Conservation (phyloP, 2,329 filamentous ascomycete species). For the Orbilia oligospora region DNA sequence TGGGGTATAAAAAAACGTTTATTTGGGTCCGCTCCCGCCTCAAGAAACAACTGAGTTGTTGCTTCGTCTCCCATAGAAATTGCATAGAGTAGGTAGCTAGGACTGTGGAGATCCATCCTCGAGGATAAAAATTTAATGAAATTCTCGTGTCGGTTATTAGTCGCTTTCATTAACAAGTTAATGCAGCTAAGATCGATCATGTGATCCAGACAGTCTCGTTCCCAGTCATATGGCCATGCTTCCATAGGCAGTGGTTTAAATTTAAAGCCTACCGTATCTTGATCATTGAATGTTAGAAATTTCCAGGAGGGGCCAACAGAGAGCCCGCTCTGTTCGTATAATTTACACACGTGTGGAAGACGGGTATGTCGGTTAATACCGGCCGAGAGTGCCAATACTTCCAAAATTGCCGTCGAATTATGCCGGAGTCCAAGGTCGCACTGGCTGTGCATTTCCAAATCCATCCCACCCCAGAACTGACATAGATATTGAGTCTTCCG, state of each 20-base stretch:
- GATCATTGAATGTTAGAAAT: no score
- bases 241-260: no score
- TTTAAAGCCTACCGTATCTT: no score
- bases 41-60: neutral
- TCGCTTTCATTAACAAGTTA: constrained; percentile 1
- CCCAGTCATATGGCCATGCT: no score
- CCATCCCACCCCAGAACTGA: neutral
- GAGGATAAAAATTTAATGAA: neutral
- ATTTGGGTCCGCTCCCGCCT: constrained; percentile 2
- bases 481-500: neutral
- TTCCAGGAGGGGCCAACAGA: no score
- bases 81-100: neutral
- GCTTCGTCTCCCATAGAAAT: neutral
- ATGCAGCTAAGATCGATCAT: neutral
- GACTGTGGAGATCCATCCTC: neutral
- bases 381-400: neutral
- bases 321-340: no score
- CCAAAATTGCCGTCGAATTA: neutral
- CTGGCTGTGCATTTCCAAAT: neutral
- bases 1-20: neutral
- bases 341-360: no score
- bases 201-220: no score
- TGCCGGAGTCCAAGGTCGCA: neutral
- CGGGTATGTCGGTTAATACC: neutral
- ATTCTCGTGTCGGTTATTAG: neutral